Evolutionary conservation across 2,329 filamentous ascomycete species (phyloP).

Genomic region (Fulvia fulva): DNA sequence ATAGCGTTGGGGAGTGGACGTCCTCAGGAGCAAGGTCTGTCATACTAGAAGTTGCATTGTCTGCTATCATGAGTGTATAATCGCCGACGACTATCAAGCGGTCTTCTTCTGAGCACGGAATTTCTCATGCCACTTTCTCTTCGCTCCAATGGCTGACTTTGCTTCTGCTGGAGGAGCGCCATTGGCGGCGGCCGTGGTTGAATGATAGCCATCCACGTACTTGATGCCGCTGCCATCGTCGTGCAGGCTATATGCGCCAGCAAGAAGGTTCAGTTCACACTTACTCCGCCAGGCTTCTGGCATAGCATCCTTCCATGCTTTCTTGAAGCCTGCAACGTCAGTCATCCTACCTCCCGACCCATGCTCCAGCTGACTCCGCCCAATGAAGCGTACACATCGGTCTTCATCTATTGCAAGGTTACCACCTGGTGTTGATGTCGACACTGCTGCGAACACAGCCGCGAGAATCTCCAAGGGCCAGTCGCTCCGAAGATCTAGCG

Average conservation of each 20-base stretch:
- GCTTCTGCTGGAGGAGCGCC: constrained; percentile 12
- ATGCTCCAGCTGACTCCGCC: constrained; percentile 23
- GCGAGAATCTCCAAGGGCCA: constrained; percentile 34
- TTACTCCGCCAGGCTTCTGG: constrained; percentile 33
- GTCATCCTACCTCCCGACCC: constrained; percentile 20
- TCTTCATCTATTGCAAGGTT: constrained; percentile 29
- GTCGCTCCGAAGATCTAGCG: constrained; percentile 30
- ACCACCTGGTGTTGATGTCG: constrained; percentile 12
- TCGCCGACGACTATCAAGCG: constrained; percentile 2
- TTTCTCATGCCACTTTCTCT: constrained; percentile 39
- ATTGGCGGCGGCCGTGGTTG: neutral
- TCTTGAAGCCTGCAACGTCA: constrained; percentile 30
- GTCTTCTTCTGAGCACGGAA: constrained; percentile 33
- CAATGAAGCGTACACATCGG: constrained; percentile 22
- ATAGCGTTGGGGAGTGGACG: too few species aligned
- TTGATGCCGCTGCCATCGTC: constrained; percentile 21
- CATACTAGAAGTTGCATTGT: too few species aligned
- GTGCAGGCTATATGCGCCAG: constrained; percentile 23
- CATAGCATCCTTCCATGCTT: constrained; percentile 36
- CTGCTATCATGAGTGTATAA: neutral
- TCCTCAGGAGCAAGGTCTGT: too few species aligned
- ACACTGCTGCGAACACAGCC: constrained; percentile 34
- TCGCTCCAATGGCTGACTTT: constrained; percentile 28
- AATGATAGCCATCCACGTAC: constrained; percentile 12
- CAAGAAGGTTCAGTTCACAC: constrained; percentile 25